Evolutionary conservation across 202 grass and related monocot genomes (phyloP).

Genomic region (Setaria viridis): DNA sequence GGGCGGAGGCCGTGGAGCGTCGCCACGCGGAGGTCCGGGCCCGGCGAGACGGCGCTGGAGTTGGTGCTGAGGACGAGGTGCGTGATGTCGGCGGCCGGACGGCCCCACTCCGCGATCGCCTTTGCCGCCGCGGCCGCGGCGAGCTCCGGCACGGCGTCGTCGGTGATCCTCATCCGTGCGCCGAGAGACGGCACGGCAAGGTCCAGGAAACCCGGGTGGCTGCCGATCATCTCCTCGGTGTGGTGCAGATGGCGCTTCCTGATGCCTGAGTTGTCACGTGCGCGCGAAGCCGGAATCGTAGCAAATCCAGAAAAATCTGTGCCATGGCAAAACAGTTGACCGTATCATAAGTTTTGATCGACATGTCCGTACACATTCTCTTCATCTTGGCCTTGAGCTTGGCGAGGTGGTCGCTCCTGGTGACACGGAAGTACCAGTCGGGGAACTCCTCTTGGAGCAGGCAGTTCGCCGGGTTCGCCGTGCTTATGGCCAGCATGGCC

Average conservation of each 20-base stretch:
- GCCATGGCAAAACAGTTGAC: no score
- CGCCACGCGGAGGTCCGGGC: constrained; percentile 51
- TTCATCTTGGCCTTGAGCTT: constrained; percentile 49
- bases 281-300: no score
- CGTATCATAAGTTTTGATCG: no score
- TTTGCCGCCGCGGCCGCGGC: background rate
- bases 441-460: constrained; percentile 40
- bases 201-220: background rate
- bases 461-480: constrained; percentile 37
- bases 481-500: constrained; percentile 39
- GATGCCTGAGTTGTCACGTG: background rate
- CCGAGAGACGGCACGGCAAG: background rate
- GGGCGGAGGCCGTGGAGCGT: constrained; percentile 44
- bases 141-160: background rate
- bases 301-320: no score
- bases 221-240: background rate
- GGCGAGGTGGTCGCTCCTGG: constrained; percentile 32
- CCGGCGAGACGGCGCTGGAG: constrained; percentile 11
- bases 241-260: background rate
- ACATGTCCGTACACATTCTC: constrained; percentile 9
- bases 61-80: constrained; percentile 9
- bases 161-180: background rate
- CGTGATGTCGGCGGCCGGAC: background rate
- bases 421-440: constrained; percentile 54
- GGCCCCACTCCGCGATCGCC: background rate